phyloP scores from a whole-genome alignment of 2,329 filamentous ascomycete genomes.

The Stenocarpella maydis region DNA sequence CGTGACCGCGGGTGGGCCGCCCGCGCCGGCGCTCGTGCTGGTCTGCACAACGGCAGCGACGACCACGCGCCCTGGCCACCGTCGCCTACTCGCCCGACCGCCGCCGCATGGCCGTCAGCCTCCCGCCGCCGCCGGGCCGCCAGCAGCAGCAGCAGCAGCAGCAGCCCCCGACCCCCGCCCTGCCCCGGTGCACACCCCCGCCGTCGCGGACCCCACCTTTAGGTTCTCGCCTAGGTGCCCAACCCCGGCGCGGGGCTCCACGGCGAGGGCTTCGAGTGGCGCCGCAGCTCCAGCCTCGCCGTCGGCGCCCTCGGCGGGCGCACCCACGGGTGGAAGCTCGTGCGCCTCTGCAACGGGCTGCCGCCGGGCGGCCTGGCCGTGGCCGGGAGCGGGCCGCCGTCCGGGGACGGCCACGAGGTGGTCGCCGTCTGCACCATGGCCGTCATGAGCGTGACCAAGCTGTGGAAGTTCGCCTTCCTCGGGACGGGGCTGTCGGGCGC shows the following conservation, averaged over 20 bases:
- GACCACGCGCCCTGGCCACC: conserved; percentile 41
- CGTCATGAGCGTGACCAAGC: conserved; percentile 45
- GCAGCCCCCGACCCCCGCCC: conserved; percentile 30
- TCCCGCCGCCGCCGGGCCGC: conserved; percentile 42
- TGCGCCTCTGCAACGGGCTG: conserved; percentile 44
- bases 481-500: conserved; percentile 49
- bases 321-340: conserved; percentile 52
- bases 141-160: no score
- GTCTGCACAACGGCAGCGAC: conserved; percentile 46
- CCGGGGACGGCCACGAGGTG: conserved; percentile 51
- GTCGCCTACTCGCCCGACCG: no score
- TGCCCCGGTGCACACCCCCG: conserved; percentile 33
- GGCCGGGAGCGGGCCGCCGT: conserved; percentile 37
- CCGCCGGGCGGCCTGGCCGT: conserved; percentile 33
- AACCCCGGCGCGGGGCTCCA: conserved; percentile 29
- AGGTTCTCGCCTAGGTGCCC: conserved; percentile 47
- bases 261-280: conserved; percentile 54
- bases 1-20: conserved; percentile 40
- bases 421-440: conserved; percentile 50
- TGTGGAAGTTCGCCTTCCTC: conserved; percentile 50
- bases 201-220: background rate
- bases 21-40: conserved; percentile 42
- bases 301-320: conserved; percentile 45
- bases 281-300: conserved; percentile 47
- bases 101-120: conserved; percentile 40